Evolutionary conservation across 2,329 filamentous ascomycete genomes (phyloP).

Genomic region (Aspergillus costaricaensis): DNA sequence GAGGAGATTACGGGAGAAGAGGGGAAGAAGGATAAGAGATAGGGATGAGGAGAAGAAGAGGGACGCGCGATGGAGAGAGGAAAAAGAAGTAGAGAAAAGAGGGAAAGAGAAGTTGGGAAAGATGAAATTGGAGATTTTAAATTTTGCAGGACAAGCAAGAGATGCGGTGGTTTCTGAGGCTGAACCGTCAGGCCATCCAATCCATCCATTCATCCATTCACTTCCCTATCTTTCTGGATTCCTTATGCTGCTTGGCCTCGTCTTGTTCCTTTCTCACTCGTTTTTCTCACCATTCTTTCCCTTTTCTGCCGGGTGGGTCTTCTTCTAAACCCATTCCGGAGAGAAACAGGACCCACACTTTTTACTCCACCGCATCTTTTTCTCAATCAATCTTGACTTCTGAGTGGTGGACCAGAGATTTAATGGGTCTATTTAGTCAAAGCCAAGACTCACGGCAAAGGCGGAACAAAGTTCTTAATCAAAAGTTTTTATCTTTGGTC

Average conservation of each 20-base stretch:
- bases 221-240: conserved; percentile 8
- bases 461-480: neutral
- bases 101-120: conserved; percentile 10
- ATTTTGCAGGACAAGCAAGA: conserved; percentile 3
- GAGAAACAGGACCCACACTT: neutral
- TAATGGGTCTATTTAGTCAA: neutral
- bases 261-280: conserved; percentile 14
- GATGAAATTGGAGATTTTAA: conserved; percentile 3
- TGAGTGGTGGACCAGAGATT: neutral
- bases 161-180: conserved; percentile 10
- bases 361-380: neutral
- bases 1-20: conserved; percentile 7
- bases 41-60: conserved; percentile 4
- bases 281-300: conserved; percentile 6
- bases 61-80: neutral
- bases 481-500: neutral
- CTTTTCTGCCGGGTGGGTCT: conserved; percentile 7
- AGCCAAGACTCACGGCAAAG: neutral
- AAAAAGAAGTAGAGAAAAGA: conserved; percentile 6
- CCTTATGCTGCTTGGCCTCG: conserved; percentile 7
- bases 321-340: neutral
- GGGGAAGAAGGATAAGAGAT: conserved; percentile 12
- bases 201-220: neutral
- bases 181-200: conserved; percentile 13
- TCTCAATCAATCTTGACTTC: neutral